Evolutionary conservation across 1,139 yeast genomes (phyloP), one percentile per base, ranked within the genome.

Genomic region (Yamadazyma siamensis): DNA sequence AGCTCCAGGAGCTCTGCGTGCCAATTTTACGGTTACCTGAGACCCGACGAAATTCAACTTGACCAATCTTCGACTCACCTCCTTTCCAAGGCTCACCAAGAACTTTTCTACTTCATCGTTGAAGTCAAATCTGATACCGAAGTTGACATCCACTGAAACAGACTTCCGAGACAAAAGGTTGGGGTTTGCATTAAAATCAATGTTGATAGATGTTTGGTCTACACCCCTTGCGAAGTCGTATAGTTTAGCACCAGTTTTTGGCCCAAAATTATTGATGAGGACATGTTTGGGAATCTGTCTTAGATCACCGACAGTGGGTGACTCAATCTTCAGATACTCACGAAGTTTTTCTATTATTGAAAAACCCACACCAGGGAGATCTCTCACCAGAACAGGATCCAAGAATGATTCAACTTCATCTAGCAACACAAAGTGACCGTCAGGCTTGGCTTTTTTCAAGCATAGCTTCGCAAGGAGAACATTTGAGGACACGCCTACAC

Each of bases 281-380:
- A 52, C 53, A 0, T 49, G 34, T 29, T 60, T 53, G 0, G 64
- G 45, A 0, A 79, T 39, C 1, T 35, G 29, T 3, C 63, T 52
- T 3, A 85, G 44, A 22, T 75, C 69, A 0, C 28, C 47, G 17
- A 46, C 43, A 8, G 34, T 38, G 3, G 53, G 56, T 31, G 30
- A 3, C 4, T 13, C 13, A 7, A 26, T 8, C 7, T 30, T 17
- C 25, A 31, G 13, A 32, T 41, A 23, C 33, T 20, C 13, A 27
- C 32, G 15, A 31, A 37, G 26, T 33, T 47, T 47, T 12, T 47
- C 50, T 5, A 38, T 23, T 11, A 80, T 65, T 6, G 79, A 66
- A 3, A 54, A 42, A 0, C 97, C 97, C n/a, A 87, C 71, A 0
- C 97, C 96, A 0, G 97, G 98, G n/a, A 91, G 54, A 28, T 74